A percentile compares a stretch with the other conserved stretches of the same genome.
phyloP scores from a whole-genome alignment of 805 yeast species.

The Starmerella etchellsii region DNA sequence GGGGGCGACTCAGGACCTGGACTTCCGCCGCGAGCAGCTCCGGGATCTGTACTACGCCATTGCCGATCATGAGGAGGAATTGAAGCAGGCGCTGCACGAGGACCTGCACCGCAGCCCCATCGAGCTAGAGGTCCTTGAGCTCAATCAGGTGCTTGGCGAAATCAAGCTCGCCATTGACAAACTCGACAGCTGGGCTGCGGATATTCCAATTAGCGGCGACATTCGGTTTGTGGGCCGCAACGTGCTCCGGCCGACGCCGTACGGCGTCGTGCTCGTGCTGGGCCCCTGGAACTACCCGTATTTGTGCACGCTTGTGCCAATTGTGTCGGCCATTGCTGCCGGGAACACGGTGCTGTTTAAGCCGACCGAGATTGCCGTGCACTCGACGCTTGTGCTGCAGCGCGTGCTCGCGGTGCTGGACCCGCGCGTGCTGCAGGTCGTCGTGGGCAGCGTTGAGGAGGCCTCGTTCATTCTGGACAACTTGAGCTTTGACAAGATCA shows the following conservation, averaged over 20 bases:
- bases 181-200: slow-evolving; percentile 49
- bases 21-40: slow-evolving; percentile 47
- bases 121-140: slow-evolving; percentile 54
- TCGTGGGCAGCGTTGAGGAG: slow-evolving; percentile 62
- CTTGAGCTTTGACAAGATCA: slow-evolving; percentile 63
- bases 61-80: slow-evolving; percentile 40
- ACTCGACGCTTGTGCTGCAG: slow-evolving; percentile 45
- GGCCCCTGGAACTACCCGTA: slow-evolving; percentile 77
- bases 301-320: slow-evolving; percentile 46
- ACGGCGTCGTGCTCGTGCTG: slow-evolving; percentile 60
- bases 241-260: slow-evolving; percentile 25
- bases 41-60: slow-evolving; percentile 54
- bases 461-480: slow-evolving; percentile 47
- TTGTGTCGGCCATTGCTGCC: slow-evolving; percentile 69
- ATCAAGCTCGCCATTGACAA: slow-evolving; percentile 44
- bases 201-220: slow-evolving; percentile 27
- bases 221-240: slow-evolving; percentile 17
- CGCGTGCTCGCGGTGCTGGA: slow-evolving; percentile 44
- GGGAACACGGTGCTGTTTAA: slow-evolving; percentile 73
- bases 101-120: slow-evolving; percentile 56
- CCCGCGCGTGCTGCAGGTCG: slow-evolving; percentile 43
- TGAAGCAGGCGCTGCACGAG: slow-evolving; percentile 44
- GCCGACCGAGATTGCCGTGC: slow-evolving; percentile 61
- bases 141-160: slow-evolving; percentile 40
- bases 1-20: slow-evolving; percentile 40